Evolutionary conservation across 108 stramenopile species (phyloP).

Genomic region (Nitzschia sp.): DNA sequence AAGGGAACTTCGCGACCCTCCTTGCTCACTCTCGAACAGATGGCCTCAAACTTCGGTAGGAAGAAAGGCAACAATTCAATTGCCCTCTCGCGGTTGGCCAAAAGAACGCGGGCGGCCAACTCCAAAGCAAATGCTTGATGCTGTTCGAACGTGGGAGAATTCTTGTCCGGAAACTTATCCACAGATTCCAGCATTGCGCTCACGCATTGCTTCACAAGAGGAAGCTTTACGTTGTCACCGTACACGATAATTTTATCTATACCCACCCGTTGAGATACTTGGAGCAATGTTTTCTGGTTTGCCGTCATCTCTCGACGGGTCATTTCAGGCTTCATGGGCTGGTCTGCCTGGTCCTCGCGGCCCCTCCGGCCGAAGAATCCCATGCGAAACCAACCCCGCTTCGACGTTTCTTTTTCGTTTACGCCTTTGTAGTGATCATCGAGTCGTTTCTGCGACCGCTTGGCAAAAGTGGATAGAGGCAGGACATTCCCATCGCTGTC

Average conservation of each 20-base stretch:
- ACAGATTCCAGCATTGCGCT: constrained; percentile 50
- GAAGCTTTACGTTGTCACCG: constrained; percentile 37
- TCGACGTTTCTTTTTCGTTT: constrained; percentile 13
- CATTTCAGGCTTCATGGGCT: constrained; percentile 12
- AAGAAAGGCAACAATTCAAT: constrained; percentile 64
- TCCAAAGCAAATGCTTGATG: constrained; percentile 75
- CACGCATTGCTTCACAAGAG: constrained; percentile 51
- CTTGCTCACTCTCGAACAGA: constrained; percentile 24
- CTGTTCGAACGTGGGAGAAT: constrained; percentile 68
- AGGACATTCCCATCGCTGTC: constrained; percentile 79
- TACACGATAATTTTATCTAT: constrained; percentile 68
- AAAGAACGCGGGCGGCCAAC: constrained; percentile 61
- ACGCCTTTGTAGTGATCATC: constrained; percentile 53
- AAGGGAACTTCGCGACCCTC: constrained; percentile 20
- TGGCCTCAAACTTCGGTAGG: constrained; percentile 54
- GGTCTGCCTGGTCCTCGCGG: constrained; percentile 1
- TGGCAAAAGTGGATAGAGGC: constrained; percentile 63
- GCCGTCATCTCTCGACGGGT: constrained; percentile 29
- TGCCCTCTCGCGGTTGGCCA: constrained; percentile 65
- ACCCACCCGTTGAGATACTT: constrained; percentile 46
- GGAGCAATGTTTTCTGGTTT: constrained; percentile 45
- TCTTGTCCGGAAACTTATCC: constrained; percentile 45
- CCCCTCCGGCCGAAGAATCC: constrained; percentile 40
- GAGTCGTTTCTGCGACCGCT: constrained; percentile 47
- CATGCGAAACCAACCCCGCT: constrained; percentile 40